Conservation (phyloP, 345 rosid species). For the Citrus unshiu region DNA sequence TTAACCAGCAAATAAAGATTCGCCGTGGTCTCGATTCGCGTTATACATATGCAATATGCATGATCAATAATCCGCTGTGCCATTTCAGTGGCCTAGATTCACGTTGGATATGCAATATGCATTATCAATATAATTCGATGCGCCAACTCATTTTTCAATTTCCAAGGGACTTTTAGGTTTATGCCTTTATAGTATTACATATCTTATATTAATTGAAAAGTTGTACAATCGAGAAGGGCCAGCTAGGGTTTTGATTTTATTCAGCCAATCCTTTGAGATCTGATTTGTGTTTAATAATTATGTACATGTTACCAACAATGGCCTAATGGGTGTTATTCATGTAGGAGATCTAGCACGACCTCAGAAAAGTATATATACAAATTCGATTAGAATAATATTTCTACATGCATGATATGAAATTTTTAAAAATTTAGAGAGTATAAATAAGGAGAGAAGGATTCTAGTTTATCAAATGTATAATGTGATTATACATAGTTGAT, state of each 20-base stretch:
- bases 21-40: not conserved
- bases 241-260: not conserved
- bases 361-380: too few species aligned
- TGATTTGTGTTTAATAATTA: not conserved
- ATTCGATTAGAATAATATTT: too few species aligned
- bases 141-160: not conserved
- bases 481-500: too few species aligned
- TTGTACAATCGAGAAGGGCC: not conserved
- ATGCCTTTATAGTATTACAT: too few species aligned
- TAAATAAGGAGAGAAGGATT: too few species aligned
- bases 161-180: not conserved
- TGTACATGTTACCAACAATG: not conserved
- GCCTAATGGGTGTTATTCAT: too few species aligned
- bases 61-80: too few species aligned
- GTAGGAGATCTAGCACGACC: too few species aligned
- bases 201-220: not conserved
- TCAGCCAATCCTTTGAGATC: not conserved
- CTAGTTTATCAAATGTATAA: too few species aligned
- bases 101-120: not conserved
- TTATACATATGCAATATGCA: too few species aligned
- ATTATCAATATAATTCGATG: not conserved
- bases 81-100: not conserved
- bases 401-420: accelerated
- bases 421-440: too few species aligned
- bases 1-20: too few species aligned